These are phyloP conservation scores for Epichloe sibirici DNA, from an alignment of 2,329 filamentous ascomycete species.

Conservation along the genomic window DNA sequence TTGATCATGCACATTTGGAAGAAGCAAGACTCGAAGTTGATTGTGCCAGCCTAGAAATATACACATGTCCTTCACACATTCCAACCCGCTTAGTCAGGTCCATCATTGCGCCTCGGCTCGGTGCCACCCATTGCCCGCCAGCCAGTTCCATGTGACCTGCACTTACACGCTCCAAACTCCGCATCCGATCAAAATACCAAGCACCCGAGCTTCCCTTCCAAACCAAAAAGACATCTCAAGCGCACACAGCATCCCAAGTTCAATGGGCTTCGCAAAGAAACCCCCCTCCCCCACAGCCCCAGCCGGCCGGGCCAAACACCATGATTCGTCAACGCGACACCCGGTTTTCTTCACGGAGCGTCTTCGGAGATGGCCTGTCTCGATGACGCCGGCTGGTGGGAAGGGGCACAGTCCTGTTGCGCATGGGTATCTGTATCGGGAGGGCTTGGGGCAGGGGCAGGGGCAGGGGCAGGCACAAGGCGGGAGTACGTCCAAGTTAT, in stretches of 20 bases:
- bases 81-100: no score
- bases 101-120: no score
- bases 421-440: slow-evolving; percentile 48
- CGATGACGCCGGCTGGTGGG: slow-evolving; percentile 8
- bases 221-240: no score
- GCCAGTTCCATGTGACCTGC: no score
- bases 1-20: neutral
- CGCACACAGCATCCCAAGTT: no score
- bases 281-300: slow-evolving; percentile 8
- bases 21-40: no score
- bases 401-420: slow-evolving; percentile 37
- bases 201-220: no score
- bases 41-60: no score
- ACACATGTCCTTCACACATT: no score
- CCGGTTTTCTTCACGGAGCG: slow-evolving; percentile 65
- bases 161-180: no score
- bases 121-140: no score
- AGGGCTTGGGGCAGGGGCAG: slow-evolving; percentile 9
- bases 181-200: no score
- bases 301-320: slow-evolving; percentile 15
- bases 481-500: neutral
- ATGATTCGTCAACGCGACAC: slow-evolving; percentile 50
- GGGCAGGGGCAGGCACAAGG: neutral
- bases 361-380: slow-evolving; percentile 42
- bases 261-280: neutral